These are phyloP conservation scores for Taxillus chinensis DNA, from an alignment of 164 flowering plant species.

Conservation along the genomic window DNA sequence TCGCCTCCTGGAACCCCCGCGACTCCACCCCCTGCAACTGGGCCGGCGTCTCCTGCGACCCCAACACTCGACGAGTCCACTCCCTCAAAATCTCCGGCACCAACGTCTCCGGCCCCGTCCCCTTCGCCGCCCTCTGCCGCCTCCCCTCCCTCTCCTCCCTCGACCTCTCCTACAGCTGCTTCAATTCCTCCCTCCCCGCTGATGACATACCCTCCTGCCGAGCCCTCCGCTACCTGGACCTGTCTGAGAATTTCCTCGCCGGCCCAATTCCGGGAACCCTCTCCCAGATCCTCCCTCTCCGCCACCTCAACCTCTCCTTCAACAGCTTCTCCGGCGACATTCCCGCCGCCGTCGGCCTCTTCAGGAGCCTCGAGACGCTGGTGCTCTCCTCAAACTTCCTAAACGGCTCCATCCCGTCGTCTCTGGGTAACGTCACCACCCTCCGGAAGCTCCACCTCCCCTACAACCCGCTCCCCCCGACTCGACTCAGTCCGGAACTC, in stretches of 20 bases:
- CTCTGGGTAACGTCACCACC: constrained; percentile 26
- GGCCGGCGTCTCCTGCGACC: constrained; percentile 37
- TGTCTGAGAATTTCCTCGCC: constrained; percentile 26
- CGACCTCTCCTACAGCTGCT: constrained; percentile 24
- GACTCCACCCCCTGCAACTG: constrained; percentile 40
- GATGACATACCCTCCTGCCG: constrained; percentile 22
- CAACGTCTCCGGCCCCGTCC: constrained; percentile 26
- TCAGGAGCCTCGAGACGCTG: constrained; percentile 24
- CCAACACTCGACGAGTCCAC: constrained; percentile 19
- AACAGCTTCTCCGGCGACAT: constrained; percentile 41
- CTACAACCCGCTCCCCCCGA: constrained; percentile 36
- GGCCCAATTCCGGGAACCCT: constrained; percentile 38
- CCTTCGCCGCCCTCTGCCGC: constrained; percentile 26
- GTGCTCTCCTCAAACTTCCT: constrained; percentile 27
- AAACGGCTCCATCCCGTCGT: constrained; percentile 31
- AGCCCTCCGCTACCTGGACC: constrained; percentile 20
- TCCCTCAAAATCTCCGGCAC: constrained; percentile 24
- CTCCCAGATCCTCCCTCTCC: constrained; percentile 13
- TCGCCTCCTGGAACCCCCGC: constrained; percentile 27
- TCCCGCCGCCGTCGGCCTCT: constrained; percentile 29
- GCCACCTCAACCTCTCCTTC: constrained; percentile 16
- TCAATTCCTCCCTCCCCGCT: constrained; percentile 27
- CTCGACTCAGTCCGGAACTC: constrained; percentile 24
- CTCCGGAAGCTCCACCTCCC: constrained; percentile 35
- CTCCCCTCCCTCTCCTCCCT: constrained; percentile 27